These are phyloP conservation scores for Pseudozyma tsukubaensis DNA, from an alignment of 1,284 basidiomycete genomes.

Conservation along the genomic window DNA sequence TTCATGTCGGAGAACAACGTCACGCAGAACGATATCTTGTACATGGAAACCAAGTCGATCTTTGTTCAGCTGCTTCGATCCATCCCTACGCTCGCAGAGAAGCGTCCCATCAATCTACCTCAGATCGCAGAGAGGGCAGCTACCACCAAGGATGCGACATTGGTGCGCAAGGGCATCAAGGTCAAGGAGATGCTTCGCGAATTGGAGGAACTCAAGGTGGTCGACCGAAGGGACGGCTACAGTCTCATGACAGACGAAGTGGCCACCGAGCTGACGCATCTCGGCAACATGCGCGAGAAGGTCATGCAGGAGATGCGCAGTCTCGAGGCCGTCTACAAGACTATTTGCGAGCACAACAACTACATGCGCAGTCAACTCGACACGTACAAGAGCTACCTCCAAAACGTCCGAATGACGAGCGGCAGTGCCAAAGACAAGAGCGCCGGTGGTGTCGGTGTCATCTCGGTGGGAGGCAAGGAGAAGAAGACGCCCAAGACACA, in stretches of 20 bases:
- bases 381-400: slow-evolving; percentile 98
- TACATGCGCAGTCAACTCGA: slow-evolving; percentile 95
- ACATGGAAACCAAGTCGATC: slow-evolving; percentile 99
- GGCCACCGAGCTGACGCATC: slow-evolving; percentile 89
- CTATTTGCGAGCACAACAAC: slow-evolving; percentile 98
- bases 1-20: slow-evolving; percentile 92
- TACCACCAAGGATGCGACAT: slow-evolving; percentile 92
- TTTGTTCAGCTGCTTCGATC: slow-evolving; percentile 97
- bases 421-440: slow-evolving; percentile 69
- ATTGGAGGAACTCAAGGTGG: slow-evolving; percentile 87
- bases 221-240: slow-evolving; percentile 85
- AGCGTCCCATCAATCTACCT: slow-evolving; percentile 88
- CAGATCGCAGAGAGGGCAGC: slow-evolving; percentile 92
- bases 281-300: slow-evolving; percentile 96
- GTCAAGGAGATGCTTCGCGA: slow-evolving; percentile 98
- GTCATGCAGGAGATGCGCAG: slow-evolving; percentile 90
- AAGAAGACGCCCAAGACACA: slow-evolving; percentile 88
- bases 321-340: slow-evolving; percentile 96
- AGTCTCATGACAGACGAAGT: slow-evolving; percentile 98
- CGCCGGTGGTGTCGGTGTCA: slow-evolving; percentile 89
- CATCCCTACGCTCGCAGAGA: slow-evolving; percentile 81
- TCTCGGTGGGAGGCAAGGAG: slow-evolving; percentile 95
- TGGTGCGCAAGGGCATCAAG: slow-evolving; percentile 97
- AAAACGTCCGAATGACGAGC: slow-evolving; percentile 89
- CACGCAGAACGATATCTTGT: slow-evolving; percentile 96